A percentile compares a stretch with the other conserved stretches of the same genome.
These are phyloP conservation scores for Blepharisma stoltei DNA, from an alignment of 73 alveolate species.

Conservation along the genomic window DNA sequence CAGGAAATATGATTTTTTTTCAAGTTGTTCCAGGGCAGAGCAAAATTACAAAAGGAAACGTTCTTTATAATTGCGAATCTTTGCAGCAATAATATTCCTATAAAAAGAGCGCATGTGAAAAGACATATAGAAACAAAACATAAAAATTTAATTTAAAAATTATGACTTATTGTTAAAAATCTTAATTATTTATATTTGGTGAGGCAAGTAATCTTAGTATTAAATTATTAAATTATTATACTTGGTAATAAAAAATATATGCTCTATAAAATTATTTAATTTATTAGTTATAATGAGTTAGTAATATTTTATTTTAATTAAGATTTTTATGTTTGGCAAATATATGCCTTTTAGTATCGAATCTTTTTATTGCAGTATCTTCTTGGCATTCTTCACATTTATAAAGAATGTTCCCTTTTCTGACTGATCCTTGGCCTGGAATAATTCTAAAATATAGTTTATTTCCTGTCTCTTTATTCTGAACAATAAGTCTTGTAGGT, in stretches of 20 bases:
- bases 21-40: neutral
- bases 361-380: neutral
- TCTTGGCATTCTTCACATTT: conserved; percentile 17
- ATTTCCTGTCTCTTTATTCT: neutral
- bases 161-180: too few relatives aligned
- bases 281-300: too few relatives aligned
- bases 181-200: too few relatives aligned
- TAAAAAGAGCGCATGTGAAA: too few relatives aligned
- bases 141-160: too few relatives aligned
- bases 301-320: neutral
- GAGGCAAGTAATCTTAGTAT: too few relatives aligned
- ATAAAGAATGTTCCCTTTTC: neutral
- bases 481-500: neutral
- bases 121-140: too few relatives aligned
- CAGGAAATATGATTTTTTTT: conserved; percentile 8
- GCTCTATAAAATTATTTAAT: too few relatives aligned
- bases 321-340: neutral
- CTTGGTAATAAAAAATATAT: too few relatives aligned
- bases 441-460: neutral
- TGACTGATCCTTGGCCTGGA: conserved; percentile 1
- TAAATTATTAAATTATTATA: too few relatives aligned
- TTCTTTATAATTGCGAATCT: neutral
- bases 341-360: neutral
- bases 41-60: neutral
- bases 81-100: neutral